These are phyloP conservation scores for Massariosphaeria phaeospora DNA, from an alignment of 495 filamentous ascomycete species.

Conservation along the genomic window DNA sequence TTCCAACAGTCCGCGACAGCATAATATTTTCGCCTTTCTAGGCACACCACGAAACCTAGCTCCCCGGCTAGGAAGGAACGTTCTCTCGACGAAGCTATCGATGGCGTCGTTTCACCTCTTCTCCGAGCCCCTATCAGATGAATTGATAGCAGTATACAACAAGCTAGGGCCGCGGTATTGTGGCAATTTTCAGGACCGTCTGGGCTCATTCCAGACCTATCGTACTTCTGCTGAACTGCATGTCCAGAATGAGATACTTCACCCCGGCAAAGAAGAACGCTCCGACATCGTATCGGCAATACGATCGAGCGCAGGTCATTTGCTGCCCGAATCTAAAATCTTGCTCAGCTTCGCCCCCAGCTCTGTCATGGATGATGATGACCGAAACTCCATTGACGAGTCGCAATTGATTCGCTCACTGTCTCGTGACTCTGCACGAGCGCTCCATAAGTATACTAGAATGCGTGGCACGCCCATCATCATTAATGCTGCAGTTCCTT, in stretches of 20 bases:
- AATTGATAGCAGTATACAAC: conserved; percentile 84
- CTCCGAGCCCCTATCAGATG: conserved; percentile 82
- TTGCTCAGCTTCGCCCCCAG: conserved; percentile 77
- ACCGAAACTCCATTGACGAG: conserved; percentile 62
- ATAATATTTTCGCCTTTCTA: conserved; percentile 80
- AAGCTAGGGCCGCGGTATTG: conserved; percentile 85
- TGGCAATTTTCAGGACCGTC: conserved; percentile 92
- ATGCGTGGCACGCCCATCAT: conserved; percentile 72
- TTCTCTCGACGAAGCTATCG: conserved; percentile 78
- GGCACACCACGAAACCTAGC: conserved; percentile 91
- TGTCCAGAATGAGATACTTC: conserved; percentile 83
- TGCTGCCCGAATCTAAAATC: conserved; percentile 78
- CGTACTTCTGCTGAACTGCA: conserved; percentile 88
- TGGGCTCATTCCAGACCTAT: conserved; percentile 96
- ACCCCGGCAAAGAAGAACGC: conserved; percentile 83
- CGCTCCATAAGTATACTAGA: conserved; percentile 64
- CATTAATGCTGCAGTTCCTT: conserved; percentile 81
- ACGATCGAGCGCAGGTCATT: conserved; percentile 68
- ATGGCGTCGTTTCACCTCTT: conserved; percentile 84
- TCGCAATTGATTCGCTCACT: conserved; percentile 69
- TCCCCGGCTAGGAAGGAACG: conserved; percentile 67
- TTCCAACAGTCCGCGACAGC: conserved; percentile 39
- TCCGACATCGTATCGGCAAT: conserved; percentile 91
- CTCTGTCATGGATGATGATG: conserved; percentile 71
- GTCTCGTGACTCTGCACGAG: conserved; percentile 67